These are phyloP conservation scores for Coemansia sp. DNA, from an alignment of 192 early-diverging fungal genomes.

Conservation along the genomic window DNA sequence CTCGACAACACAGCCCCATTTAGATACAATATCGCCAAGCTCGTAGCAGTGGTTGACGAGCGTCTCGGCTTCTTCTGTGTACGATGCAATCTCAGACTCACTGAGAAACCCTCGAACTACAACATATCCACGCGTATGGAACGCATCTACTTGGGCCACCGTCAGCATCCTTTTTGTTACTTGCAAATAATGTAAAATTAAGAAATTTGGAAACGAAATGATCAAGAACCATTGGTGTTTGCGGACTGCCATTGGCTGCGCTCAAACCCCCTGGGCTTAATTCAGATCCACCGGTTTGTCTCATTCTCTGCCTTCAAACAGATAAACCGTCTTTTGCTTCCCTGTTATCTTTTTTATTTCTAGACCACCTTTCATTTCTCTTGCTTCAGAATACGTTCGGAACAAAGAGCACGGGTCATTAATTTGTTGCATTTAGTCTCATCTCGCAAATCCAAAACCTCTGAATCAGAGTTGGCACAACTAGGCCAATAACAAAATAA, in stretches of 20 bases:
- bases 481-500: too few relatives aligned
- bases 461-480: too few relatives aligned
- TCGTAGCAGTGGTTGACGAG: slow-evolving; percentile 54
- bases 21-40: slow-evolving; percentile 37
- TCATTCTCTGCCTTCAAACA: not conserved
- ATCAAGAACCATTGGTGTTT: slow-evolving; percentile 19
- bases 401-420: not conserved
- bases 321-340: not conserved
- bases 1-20: slow-evolving; percentile 54
- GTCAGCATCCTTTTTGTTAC: slow-evolving; percentile 1
- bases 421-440: not conserved
- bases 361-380: not conserved
- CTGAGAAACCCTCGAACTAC: slow-evolving; percentile 35
- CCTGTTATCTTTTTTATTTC: not conserved
- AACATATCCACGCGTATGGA: slow-evolving; percentile 25
- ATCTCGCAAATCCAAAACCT: too few relatives aligned
- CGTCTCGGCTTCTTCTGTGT: slow-evolving; percentile 27
- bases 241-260: slow-evolving; percentile 41
- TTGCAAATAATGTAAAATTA: not conserved
- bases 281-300: too few relatives aligned
- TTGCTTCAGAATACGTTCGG: too few relatives aligned
- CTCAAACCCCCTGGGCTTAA: too few relatives aligned
- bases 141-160: slow-evolving; percentile 25
- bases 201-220: not conserved
- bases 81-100: slow-evolving; percentile 13